These are phyloP conservation scores for Pichia scutulata DNA, from an alignment of 805 yeast genomes.

Conservation along the genomic window DNA sequence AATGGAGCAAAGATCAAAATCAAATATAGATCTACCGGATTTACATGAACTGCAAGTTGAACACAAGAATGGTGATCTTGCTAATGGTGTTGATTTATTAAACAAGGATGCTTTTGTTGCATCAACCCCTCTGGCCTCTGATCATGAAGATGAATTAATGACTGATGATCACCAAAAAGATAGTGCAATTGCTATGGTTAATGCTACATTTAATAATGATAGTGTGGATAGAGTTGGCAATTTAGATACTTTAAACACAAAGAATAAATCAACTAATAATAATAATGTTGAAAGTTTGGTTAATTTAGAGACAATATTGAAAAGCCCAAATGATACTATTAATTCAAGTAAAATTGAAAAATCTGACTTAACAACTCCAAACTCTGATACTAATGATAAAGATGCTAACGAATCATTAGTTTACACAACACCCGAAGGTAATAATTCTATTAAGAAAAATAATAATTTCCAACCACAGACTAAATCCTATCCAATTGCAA, in stretches of 20 bases:
- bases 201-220: not conserved
- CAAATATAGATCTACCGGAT: constrained; percentile 8
- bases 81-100: too few relatives aligned
- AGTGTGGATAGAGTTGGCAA: not conserved
- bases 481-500: not conserved
- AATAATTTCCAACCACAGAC: not conserved
- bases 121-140: constrained; percentile 8
- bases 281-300: not conserved
- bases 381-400: not conserved
- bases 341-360: not conserved
- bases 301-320: not conserved
- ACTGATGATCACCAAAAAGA: not conserved
- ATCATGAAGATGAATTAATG: not conserved
- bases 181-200: not conserved
- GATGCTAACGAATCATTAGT: not conserved
- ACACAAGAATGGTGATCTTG: not conserved
- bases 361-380: not conserved
- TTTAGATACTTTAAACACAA: not conserved
- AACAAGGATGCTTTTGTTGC: not conserved
- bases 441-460: not conserved
- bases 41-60: constrained; percentile 5
- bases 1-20: constrained; percentile 2
- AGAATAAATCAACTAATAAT: not conserved
- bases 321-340: not conserved
- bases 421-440: constrained; percentile 5